Percentiles rank a stretch among this genome's conserved stretches.
Evolutionary conservation across 2,329 filamentous ascomycete species (phyloP).

Genomic region (Delphinella strobiligena): DNA sequence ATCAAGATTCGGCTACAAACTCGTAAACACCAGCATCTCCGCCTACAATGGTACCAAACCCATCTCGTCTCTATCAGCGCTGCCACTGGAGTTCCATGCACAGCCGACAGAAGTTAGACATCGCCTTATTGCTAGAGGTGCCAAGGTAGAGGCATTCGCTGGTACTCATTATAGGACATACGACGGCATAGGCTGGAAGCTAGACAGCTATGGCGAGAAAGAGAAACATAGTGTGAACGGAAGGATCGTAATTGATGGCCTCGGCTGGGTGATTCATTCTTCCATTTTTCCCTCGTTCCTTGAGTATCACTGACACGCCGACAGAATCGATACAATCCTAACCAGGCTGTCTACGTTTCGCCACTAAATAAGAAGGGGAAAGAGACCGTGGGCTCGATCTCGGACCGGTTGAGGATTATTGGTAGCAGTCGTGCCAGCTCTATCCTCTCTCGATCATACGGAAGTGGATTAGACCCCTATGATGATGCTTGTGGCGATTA

Average conservation of each 20-base stretch:
- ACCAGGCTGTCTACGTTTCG: constrained; percentile 25
- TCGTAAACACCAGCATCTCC: constrained; percentile 17
- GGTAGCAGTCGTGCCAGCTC: not conserved
- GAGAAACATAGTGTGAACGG: constrained; percentile 35
- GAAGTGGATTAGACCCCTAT: not conserved
- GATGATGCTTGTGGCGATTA: constrained; percentile 12
- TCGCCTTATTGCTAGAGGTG: constrained; percentile 33
- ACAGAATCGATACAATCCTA: constrained; percentile 32
- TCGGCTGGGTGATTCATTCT: constrained; percentile 25
- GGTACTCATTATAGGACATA: constrained; percentile 41
- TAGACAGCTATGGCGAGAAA: constrained; percentile 18
- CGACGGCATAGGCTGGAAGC: constrained; percentile 31
- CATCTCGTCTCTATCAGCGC: constrained; percentile 26
- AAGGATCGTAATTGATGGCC: constrained; percentile 40
- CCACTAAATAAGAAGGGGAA: constrained; percentile 14
- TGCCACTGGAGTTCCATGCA: constrained; percentile 33
- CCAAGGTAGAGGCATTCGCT: constrained; percentile 32
- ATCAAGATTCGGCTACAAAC: constrained; percentile 23
- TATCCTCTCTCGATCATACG: not conserved
- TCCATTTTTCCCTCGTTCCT: no score
- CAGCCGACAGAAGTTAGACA: constrained; percentile 26
- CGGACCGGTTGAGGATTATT: no score
- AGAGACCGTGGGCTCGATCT: constrained; percentile 2
- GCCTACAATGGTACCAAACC: constrained; percentile 28
- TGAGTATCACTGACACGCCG: not conserved